phyloP scores from a whole-genome alignment of 345 rosid genomes.

The Toxicodendron radicans region DNA sequence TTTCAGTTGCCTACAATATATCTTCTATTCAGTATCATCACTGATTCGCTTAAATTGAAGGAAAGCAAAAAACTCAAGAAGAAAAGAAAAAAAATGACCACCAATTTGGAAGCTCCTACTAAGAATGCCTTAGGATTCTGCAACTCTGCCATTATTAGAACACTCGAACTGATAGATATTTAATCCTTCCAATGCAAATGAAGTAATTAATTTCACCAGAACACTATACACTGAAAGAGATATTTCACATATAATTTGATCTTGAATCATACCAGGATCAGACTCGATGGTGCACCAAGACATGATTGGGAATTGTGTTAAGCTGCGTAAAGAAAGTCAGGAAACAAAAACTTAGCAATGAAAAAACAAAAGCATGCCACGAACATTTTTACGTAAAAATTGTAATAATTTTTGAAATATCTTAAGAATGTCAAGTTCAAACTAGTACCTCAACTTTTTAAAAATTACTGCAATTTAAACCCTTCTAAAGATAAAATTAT shows the following conservation, averaged over 20 bases:
- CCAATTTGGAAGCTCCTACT: not conserved
- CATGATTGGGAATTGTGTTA: slow-evolving; percentile 44
- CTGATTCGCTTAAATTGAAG: not conserved
- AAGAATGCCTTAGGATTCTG: not conserved
- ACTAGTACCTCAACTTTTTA: not conserved
- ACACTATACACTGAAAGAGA: not conserved
- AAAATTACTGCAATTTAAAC: too few species aligned
- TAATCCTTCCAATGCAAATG: not conserved
- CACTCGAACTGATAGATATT: not conserved
- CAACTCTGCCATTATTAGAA: not conserved
- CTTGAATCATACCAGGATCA: slow-evolving; percentile 74
- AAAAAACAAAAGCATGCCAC: not conserved
- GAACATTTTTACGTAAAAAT: not conserved
- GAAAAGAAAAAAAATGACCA: not conserved
- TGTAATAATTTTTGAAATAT: not conserved
- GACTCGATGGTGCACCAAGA: slow-evolving; percentile 99
- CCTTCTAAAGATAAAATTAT: not conserved
- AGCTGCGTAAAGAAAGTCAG: slow-evolving; percentile 27
- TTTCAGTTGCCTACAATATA: not conserved
- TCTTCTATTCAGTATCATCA: not conserved
- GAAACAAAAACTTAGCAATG: not conserved
- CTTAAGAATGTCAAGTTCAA: not conserved
- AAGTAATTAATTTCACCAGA: not conserved
- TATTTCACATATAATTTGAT: not conserved
- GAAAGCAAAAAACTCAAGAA: not conserved